Evolutionary conservation across 345 rosid species (phyloP), one percentile per base, ranked within the genome.

Genomic region (Streptanthus diversifolius): DNA sequence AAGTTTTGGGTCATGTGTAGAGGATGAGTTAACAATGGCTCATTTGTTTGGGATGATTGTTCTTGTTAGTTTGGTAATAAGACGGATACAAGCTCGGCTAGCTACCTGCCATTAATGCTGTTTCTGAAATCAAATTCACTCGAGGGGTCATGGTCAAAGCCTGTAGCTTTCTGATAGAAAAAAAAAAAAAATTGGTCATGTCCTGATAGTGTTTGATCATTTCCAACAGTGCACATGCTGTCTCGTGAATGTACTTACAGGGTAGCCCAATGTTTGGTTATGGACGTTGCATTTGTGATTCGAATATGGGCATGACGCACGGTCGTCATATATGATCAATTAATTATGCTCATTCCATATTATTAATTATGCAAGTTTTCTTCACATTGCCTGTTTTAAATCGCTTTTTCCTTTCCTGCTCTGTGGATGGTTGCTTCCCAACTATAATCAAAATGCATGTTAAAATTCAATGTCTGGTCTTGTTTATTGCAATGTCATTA

Each of bases 31-130:
- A 6, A 22, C 57, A 45, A 2, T 36, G 49, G 59, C 39, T 71
- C 15, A 10, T 48, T 33, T 48, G 11, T 36, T 60, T 60, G 0
- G 7, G 27, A 73, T 73, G 57, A 14, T 37, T 56, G 45, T 56
- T 45, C 9, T 5, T 36, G 72, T 33, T 44, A 24, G 53, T 7
- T 72, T 63, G 36, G 56, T 72, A 18, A 51, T 71, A 25, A 33
- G 51, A 25, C 13, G 35, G 33, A 62, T 72, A n/a, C 70, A 72
- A 27, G 17, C 13, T 35, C 3, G 33, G 36, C 44, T 54, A 48
- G 32, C 22, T 11, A 71, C 49, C 29, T 70, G 13, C 11, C 13
- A 15, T 44, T 5, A 18, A 9, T 18, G 25, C n/a, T 45, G 18
- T 57, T 29, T 18, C 13, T 30, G 55, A 33, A 58, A 10, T 36